A percentile compares a stretch with the other conserved stretches of the same genome.
Evolutionary conservation across 192 early-diverging fungal genomes (phyloP).

Genomic region (Phlyctochytrium planicorne): DNA sequence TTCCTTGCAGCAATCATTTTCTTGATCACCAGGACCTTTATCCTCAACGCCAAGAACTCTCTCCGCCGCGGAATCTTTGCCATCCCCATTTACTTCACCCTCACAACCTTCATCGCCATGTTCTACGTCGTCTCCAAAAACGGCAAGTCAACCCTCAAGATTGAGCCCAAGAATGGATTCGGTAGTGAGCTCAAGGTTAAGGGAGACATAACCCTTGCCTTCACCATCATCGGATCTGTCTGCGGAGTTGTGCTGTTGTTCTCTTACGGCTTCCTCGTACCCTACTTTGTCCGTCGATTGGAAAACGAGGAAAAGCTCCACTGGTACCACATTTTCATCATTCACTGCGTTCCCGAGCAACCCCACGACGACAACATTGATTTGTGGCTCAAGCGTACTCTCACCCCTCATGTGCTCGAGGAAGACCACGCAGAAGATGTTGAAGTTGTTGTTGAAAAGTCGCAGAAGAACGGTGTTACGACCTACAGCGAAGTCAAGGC

Average conservation of each 20-base stretch:
- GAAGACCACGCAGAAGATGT: background rate
- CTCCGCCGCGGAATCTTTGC: conserved; percentile 55
- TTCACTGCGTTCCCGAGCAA: conserved; percentile 57
- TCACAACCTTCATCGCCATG: conserved; percentile 33
- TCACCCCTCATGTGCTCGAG: background rate
- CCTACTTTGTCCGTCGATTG: conserved; percentile 63
- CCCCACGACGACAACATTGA: conserved; percentile 31
- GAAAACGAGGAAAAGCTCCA: conserved; percentile 62
- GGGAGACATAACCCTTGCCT: background rate
- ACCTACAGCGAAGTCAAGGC: no score
- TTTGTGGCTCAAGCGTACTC: background rate
- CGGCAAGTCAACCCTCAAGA: conserved; percentile 4
- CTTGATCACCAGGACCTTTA: conserved; percentile 59
- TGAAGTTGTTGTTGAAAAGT: background rate
- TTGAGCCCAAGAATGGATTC: background rate
- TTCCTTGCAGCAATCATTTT: conserved; percentile 65
- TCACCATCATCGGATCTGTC: background rate
- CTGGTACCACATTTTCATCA: conserved; percentile 73
- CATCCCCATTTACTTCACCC: conserved; percentile 32
- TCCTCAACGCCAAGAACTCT: conserved; percentile 62
- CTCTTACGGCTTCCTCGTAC: conserved; percentile 56
- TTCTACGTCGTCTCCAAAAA: conserved; percentile 34
- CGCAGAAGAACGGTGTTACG: background rate
- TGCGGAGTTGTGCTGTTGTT: background rate
- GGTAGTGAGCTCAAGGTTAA: background rate